A percentile compares a stretch with the other conserved stretches of the same genome.
phyloP scores from a whole-genome alignment of 2,329 filamentous ascomycete species.

The Hypoxylon sp. region DNA sequence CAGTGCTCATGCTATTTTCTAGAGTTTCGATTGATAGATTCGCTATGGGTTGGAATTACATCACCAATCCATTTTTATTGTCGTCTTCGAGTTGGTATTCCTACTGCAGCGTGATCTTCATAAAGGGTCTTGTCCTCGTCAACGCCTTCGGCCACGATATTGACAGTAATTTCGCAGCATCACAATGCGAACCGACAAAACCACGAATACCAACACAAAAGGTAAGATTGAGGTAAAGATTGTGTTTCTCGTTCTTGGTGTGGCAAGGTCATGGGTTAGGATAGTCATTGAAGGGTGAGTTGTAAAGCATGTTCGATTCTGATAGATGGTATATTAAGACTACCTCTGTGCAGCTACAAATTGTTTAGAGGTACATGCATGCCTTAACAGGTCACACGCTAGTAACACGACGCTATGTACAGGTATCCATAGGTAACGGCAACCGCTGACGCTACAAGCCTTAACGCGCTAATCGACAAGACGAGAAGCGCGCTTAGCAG shows the following conservation, averaged over 20 bases:
- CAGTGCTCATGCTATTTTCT: conserved; percentile 9
- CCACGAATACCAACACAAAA: neutral
- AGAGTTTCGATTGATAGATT: conserved; percentile 50
- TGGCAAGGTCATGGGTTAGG: too few species aligned
- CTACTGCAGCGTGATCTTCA: conserved; percentile 55
- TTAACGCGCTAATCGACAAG: conserved; percentile 22
- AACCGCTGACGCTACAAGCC: neutral
- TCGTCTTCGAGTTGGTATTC: conserved; percentile 56
- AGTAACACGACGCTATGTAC: neutral
- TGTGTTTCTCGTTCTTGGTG: too few species aligned
- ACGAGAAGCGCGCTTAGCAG: neutral
- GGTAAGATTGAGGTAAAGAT: too few species aligned
- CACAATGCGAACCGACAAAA: neutral
- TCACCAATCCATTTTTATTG: conserved; percentile 53
- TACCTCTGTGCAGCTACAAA: neutral
- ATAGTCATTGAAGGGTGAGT: too few species aligned
- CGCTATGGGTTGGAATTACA: conserved; percentile 57
- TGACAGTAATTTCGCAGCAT: conserved; percentile 14
- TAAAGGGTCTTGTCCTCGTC: conserved; percentile 56
- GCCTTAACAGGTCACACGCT: neutral
- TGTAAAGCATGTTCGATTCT: too few species aligned
- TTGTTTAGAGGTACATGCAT: neutral
- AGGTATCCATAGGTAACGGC: neutral
- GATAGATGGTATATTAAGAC: too few species aligned
- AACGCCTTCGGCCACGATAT: conserved; percentile 57